Evolutionary conservation across 2,329 filamentous ascomycete species (phyloP), one percentile per base, ranked within the genome.

Genomic region (Trematosphaeria pertusa): DNA sequence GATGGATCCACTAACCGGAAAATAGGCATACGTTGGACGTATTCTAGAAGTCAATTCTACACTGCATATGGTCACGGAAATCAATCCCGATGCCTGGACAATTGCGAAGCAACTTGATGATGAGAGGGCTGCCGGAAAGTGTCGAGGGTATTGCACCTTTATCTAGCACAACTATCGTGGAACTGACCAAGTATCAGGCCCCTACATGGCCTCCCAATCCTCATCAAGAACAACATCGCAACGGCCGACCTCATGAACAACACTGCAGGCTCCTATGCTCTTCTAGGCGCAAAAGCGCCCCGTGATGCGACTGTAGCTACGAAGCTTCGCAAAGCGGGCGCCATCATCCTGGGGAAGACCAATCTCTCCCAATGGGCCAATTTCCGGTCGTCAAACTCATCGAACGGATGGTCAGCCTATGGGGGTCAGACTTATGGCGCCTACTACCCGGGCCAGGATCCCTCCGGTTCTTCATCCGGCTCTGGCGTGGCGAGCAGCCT

Each of bases 211-310:
- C 77, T 88, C 3, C 86, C 85, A 0, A 80, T 88, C 18, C 69
- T 87, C 4, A 75, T 88, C 70, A 88, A 88, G 65, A 81, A 86
- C 69, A 87, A 85, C 61, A 86, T 88, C 37, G 84, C 80, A 11
- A 87, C 85, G 0, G 64, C 70, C 2, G 84, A 87, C 60, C 65
- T 75, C 48, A 85, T 87, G 82, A 79, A 84, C 59, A 87, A 82
- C 52, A 84, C 81, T 1, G 75, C 85, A 3, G 86, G 86, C 2
- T 89, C 86, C 0, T 86, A 79, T 51, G 80, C 84, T 1, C 74
- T 89, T 0, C 59, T 85, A 0, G 84, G 84, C 0, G 79, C 85
- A 7, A 81, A 77, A 52, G 76, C 83, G 0, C 75, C 78, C 7
- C 64, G 71, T 17, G 86, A 88, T 56, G 78, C 81, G 9, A 83